Evolutionary conservation across 78 protist species (phyloP), one percentile per base, ranked within the genome.

Genomic region (Dictyostelium intermedium): DNA sequence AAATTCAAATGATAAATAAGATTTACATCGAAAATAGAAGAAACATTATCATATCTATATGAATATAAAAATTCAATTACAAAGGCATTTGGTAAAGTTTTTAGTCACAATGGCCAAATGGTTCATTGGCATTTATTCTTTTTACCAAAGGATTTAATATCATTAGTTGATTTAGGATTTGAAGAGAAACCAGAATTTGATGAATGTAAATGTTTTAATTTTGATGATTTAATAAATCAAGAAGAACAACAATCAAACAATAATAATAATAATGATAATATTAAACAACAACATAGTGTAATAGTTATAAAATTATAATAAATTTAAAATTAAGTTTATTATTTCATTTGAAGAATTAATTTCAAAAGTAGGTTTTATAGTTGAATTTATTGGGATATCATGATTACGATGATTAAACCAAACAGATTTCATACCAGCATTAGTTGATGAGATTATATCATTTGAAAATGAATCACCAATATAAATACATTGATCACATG

Each of bases 141-240:
- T 43, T 45, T 87, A 45, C 69, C 72, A 50, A 30, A 34, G 9
- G 18, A 37, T 23, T 13, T 53, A 14, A 79, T 79, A 11, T 5
- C 37, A 25, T 5, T 23, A 1, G 32, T 77, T 5, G 35, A 79
- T 43, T 43, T 87, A 53, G 66, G 39, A 35, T 27, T 60, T 43
- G 85, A 87, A 72, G 45, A 37, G 13, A 70, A 45, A 56, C 93
- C 84, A 16, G 93, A 87, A 73, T 87, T 87, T 79, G 82, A 78
- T 20, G 35, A 63, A 32, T 41, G 43, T 11, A 8, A 41, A 66
- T 87, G 93, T 85, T 14, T 30, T 2, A 6, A 41, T 1, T 87
- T 87, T 41, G 41, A 79, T n/a, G 80, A 77, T 2, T 79, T 41
- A 27, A 3, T 87, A 14, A 8, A 7, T 45, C 6, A 32, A 7